Evolutionary conservation across 495 filamentous ascomycete genomes (phyloP), one percentile per base, ranked within the genome.

Genomic region (Aspergillus avenaceus): DNA sequence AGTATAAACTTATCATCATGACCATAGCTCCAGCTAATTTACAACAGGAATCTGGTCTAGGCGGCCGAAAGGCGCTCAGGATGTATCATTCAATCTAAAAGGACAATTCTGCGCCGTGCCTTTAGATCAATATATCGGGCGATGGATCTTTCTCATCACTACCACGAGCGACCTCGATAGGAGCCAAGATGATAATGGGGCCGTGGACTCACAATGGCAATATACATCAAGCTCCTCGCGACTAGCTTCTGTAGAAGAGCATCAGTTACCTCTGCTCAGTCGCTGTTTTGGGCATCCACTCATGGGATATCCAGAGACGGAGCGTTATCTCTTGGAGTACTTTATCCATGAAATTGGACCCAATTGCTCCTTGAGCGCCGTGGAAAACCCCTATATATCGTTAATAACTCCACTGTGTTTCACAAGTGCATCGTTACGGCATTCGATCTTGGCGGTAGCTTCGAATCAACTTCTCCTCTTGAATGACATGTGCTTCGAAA

Each of bases 341-440:
- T 60, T 53, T 47, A 67, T 67, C 27, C 14, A 36, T 12, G 57
- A 41, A 6, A 58, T 58, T 14, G 45, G 53, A 8, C 34, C 41
- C 2, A 50, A 53, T 12, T 60, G 58, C 26, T 51, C 58, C 1
- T 34, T 56, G 9, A 60, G 50, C 13, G 14, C 29, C 14, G 40
- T 44, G 4, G 14, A 60, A 13, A 60, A 60, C 28, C 58, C 53
- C 2, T 60, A 60, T 43, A 46, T 60, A 23, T 56, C 53, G 1
- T 43, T 53, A 8, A 50, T 56, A 6, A 49, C 45, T 3, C 50
- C 54, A 6, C 54, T 60, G 6, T 51, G 34, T n/a, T 55, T 50
- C 19, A n/a, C 13, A 14, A 32, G 26, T 6, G 23, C 25, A 21
- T 47, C 58, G 0, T 38, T 60, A 4, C 45, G 50, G 31, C 47